Percentiles rank a stretch among this genome's conserved stretches.
Conservation (phyloP, 164 flowering plant genomes). For the Protea cynaroides region DNA sequence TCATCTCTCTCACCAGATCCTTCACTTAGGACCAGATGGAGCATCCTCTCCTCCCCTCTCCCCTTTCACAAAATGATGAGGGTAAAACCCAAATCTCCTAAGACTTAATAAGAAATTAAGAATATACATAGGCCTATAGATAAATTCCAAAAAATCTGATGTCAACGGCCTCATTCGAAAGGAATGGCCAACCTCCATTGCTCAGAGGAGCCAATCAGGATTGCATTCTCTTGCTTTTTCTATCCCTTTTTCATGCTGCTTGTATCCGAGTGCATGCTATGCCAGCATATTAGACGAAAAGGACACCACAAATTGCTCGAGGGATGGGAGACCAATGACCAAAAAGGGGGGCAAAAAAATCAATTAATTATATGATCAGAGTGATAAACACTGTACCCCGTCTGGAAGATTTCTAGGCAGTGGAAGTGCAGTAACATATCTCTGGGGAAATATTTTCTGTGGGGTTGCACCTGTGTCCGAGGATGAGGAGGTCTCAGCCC, state of each 20-base stretch:
- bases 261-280: not conserved
- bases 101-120: conserved; percentile 5
- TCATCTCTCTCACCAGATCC: not conserved
- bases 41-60: not conserved
- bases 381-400: conserved; percentile 48
- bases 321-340: not conserved
- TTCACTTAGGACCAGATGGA: not conserved
- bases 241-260: conserved; percentile 1
- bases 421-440: conserved; percentile 44
- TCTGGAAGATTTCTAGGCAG: conserved; percentile 48
- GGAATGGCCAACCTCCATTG: not conserved
- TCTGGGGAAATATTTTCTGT: conserved; percentile 26
- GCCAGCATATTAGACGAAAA: not conserved
- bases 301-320: not conserved
- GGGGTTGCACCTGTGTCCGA: conserved; percentile 27
- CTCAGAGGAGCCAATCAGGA: conserved; percentile 14
- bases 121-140: conserved; percentile 18
- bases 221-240: conserved; percentile 15
- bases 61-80: conserved; percentile 9
- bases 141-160: conserved; percentile 14
- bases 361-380: conserved; percentile 23
- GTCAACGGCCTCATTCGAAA: conserved; percentile 20
- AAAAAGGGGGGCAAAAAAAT: not conserved
- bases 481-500: conserved; percentile 18
- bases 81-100: conserved; percentile 13